These are phyloP conservation scores for Blastobotrys peoriensis DNA, from an alignment of 805 yeast genomes.

Conservation along the genomic window DNA sequence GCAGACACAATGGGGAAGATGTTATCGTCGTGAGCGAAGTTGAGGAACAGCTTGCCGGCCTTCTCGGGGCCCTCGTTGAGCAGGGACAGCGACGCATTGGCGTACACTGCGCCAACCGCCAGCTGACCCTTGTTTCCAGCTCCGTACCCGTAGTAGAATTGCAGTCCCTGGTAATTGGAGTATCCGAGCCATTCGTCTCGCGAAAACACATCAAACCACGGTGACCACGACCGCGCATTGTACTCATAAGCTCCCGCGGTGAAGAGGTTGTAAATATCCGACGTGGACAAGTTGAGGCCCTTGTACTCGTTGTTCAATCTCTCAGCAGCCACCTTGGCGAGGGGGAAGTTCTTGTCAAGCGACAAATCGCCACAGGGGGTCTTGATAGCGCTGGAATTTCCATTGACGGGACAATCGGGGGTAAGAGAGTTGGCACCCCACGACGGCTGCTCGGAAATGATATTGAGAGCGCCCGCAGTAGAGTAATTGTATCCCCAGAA, in stretches of 20 bases:
- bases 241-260: conserved; percentile 47
- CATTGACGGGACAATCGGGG: conserved; percentile 33
- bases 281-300: conserved; percentile 35
- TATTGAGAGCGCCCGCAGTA: conserved; percentile 32
- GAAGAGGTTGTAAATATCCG: conserved; percentile 39
- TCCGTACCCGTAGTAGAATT: conserved; percentile 27
- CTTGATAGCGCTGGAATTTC: conserved; percentile 36
- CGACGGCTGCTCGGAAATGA: conserved; percentile 41
- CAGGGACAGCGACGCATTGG: conserved; percentile 44
- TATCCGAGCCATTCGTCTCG: conserved; percentile 26
- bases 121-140: conserved; percentile 24
- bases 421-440: conserved; percentile 59
- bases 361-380: conserved; percentile 14
- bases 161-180: conserved; percentile 20
- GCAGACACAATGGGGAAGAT: conserved; percentile 45
- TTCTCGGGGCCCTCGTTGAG: conserved; percentile 36
- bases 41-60: conserved; percentile 36
- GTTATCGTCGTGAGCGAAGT: conserved; percentile 54
- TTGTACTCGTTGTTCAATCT: conserved; percentile 30
- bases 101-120: conserved; percentile 40
- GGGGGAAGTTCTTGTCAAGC: conserved; percentile 15
- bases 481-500: conserved; percentile 45
- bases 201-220: conserved; percentile 31
- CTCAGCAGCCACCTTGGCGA: conserved; percentile 23
- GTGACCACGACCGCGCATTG: conserved; percentile 42